Evolutionary conservation across 2,329 filamentous ascomycete genomes (phyloP), one percentile per base, ranked within the genome.

Genomic region (Penicillium olsonii): DNA sequence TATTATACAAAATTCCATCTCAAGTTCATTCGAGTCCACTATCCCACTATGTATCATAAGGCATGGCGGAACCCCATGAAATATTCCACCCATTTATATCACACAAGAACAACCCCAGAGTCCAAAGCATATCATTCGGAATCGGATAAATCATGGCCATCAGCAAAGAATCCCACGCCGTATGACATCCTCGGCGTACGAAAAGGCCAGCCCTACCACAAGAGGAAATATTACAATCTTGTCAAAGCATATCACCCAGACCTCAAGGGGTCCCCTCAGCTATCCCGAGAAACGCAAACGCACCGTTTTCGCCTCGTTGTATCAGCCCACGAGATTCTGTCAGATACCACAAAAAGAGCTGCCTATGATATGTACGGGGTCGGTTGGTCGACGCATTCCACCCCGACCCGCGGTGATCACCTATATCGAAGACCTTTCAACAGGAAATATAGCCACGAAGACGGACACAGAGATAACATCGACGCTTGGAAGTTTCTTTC

Each of bases 311-410:
- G 26, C 5, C 42, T 45, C 33, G 14, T 45, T 38, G 34, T 45
- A 24, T 33, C 34, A 14, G 42, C 42, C n/a, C 42, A 45, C 19
- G 42, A 29, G 26, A 45, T 45, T 31, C 42, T 45, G 11, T 45
- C 42, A 11, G 24, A 45, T 29, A 14, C 34, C 22, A 22, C 18
- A 29, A 39, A 38, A 37, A 20, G 42, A 9, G 22, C 42, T 12
- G 42, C 34, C 6, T 45, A 45, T 31, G 42, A 45, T 45, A 11
- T 45, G 37, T 45, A 45, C 17, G 42, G 42, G 17, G 20, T 38
- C 7, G 42, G 42, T 11, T 45, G 42, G 42, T 24, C 19, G 17
- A 12, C 12, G 4, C 34, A 19, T 14, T 14, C 42, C 8, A 29
- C 14, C 4, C 19, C 10, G 5, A 14, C 7, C 15, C 15, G 9